A percentile compares a stretch with the other conserved stretches of the same genome.
Evolutionary conservation across 164 flowering plant genomes (phyloP).

Genomic region (Piper betle): DNA sequence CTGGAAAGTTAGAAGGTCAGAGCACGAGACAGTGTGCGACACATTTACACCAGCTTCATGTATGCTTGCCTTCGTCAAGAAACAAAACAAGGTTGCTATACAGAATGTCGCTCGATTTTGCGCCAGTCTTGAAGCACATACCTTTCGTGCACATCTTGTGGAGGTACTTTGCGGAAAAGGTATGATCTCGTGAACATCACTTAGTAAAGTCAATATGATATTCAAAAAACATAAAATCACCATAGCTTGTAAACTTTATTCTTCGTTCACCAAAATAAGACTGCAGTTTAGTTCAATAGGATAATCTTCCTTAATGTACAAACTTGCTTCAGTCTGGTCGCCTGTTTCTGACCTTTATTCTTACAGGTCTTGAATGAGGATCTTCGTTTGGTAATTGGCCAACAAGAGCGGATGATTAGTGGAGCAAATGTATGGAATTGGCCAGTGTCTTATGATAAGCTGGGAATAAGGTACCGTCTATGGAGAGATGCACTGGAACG

Average conservation of each 20-base stretch:
- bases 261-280: no score
- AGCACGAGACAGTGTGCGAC: conserved; percentile 70
- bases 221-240: not conserved
- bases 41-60: conserved; percentile 96
- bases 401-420: conserved; percentile 81
- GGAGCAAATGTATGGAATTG: conserved; percentile 88
- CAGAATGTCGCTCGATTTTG: conserved; percentile 97
- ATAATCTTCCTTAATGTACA: not conserved
- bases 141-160: conserved; percentile 83
- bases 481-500: conserved; percentile 86
- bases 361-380: conserved; percentile 88
- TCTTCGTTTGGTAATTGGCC: conserved; percentile 81
- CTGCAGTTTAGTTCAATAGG: not conserved
- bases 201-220: no score
- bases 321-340: not conserved
- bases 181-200: conserved; percentile 8
- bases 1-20: conserved; percentile 88
- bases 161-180: conserved; percentile 96
- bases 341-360: not conserved
- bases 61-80: conserved; percentile 77
- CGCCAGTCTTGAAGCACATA: conserved; percentile 64
- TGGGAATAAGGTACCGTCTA: conserved; percentile 82
- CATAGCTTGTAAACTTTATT: not conserved
- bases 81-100: conserved; percentile 68
- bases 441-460: conserved; percentile 88